Evolutionary conservation across 2,329 filamentous ascomycete species (phyloP).

Genomic region (Colletotrichum euphorbiae): DNA sequence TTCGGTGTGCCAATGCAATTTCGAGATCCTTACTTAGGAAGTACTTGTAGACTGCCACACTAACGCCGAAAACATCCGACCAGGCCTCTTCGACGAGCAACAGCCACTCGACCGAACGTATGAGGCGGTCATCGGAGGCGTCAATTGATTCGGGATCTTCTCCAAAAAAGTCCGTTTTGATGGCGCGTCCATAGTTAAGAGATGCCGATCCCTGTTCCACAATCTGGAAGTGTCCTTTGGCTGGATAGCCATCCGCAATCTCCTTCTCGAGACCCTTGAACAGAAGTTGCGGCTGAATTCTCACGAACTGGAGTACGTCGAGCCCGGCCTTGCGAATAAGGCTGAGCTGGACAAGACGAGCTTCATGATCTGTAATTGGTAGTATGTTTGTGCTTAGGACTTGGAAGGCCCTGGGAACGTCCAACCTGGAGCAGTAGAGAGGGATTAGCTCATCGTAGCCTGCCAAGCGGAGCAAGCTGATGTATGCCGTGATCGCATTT

Average conservation of each 20-base stretch:
- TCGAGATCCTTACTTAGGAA: constrained; percentile 78
- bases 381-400: constrained; percentile 83
- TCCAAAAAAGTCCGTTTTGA: constrained; percentile 78
- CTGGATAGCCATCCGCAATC: constrained; percentile 45
- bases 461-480: constrained; percentile 79
- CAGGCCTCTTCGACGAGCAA: constrained; percentile 78
- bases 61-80: constrained; percentile 75
- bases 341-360: constrained; percentile 75
- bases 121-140: constrained; percentile 75
- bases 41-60: constrained; percentile 81
- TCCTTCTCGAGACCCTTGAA: constrained; percentile 59
- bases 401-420: constrained; percentile 71
- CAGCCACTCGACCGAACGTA: constrained; percentile 88
- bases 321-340: constrained; percentile 82
- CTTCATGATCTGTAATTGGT: constrained; percentile 73
- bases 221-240: constrained; percentile 62
- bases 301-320: constrained; percentile 78
- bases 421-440: constrained; percentile 86
- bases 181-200: constrained; percentile 69
- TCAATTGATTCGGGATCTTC: constrained; percentile 66
- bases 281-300: constrained; percentile 70
- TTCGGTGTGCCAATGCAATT: constrained; percentile 33
- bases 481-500: constrained; percentile 84
- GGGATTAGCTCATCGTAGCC: constrained; percentile 84
- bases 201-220: constrained; percentile 62